Evolutionary conservation across 306 rosid genomes (phyloP).

Genomic region (Luffa aegyptiaca): DNA sequence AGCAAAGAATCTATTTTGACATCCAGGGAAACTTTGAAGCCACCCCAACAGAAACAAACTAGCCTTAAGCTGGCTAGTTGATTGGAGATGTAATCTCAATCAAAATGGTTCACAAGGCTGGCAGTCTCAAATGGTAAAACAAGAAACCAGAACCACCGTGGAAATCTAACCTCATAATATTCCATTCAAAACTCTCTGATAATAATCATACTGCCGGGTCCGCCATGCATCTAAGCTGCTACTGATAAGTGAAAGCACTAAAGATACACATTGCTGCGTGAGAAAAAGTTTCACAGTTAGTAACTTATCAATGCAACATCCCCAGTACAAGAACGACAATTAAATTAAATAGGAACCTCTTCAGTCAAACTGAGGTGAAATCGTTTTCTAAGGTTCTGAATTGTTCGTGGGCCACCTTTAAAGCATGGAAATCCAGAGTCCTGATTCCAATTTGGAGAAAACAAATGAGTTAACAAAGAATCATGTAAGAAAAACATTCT

Average conservation of each 20-base stretch:
- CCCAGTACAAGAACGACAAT: neutral
- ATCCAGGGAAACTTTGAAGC: slow-evolving; percentile 12
- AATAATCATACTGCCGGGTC: slow-evolving; percentile 96
- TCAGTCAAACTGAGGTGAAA: slow-evolving; percentile 90
- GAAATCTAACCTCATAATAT: slow-evolving; percentile 54
- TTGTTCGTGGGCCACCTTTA: slow-evolving; percentile 92
- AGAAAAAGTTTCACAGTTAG: neutral
- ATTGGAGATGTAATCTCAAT: neutral
- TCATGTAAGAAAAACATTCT: neutral
- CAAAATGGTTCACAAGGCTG: slow-evolving; percentile 16
- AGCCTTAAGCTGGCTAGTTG: slow-evolving; percentile 4
- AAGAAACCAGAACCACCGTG: slow-evolving; percentile 20
- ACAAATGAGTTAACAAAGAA: slow-evolving; percentile 13
- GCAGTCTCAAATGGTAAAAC: slow-evolving; percentile 22
- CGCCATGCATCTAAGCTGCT: slow-evolving; percentile 99
- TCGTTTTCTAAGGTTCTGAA: slow-evolving; percentile 91
- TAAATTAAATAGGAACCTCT: slow-evolving; percentile 55
- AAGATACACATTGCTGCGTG: slow-evolving; percentile 93
- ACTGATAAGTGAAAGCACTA: slow-evolving; percentile 95
- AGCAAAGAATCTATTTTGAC: slow-evolving; percentile 4
- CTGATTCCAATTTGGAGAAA: slow-evolving; percentile 38
- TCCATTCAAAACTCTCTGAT: slow-evolving; percentile 95
- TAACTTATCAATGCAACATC: neutral
- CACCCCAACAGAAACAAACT: slow-evolving; percentile 6
- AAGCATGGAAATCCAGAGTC: slow-evolving; percentile 98